Base-by-base conservation (phyloP, 2,329 filamentous ascomycete species). In the Fusarium nelsonii region DNA sequence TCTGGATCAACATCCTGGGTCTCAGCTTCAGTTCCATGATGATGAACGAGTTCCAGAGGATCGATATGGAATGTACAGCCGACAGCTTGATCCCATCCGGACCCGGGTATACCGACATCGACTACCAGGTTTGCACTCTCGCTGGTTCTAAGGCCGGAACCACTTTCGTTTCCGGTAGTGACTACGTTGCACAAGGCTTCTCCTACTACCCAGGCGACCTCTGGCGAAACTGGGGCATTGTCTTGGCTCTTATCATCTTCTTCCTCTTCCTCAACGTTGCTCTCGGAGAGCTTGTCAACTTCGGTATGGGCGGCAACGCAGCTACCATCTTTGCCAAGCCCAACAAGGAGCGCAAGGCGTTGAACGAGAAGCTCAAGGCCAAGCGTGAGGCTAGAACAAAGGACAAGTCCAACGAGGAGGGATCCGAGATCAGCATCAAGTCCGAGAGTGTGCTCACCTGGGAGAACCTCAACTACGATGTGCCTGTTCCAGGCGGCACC, bases 221-320 rank as follows among this genome's bases (percentile, higher is more conserved):
- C 1, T 97, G 93, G 93, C 86, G 92, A 41, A 94, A 96, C 78
- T 92, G 91, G 77, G 92, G 92, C 2, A 96, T 97, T 67, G 89
- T 97, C 63, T 76, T 94, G 12, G 89, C 84, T 3, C 86, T 97
- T 65, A 92, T 97, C 55, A 79, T 91, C 40, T 88, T 89, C 63
- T 97, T 97, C 81, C 83, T 97, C 5, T 78, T 87, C 12, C 80
- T 92, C 59, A 95, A 97, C 69, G 90, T 93, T 39, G 84, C 92
- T 16, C 84, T 95, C 0, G 94, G 93, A 74, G 94, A 97, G 76
- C 83, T 91, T 23, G 84, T 97, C 73, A 92, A 89, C 60, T 93
- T 90, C 70, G 92, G 92, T 41, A 91, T 91, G 77, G 93, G 91
- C 9, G 93, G 93, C n/a, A 93, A 91, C 73, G 87, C 91, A 1